Evolutionary conservation across 305 asterid species (phyloP), one percentile per base, ranked within the genome.

Genomic region (Petunia hybrid): DNA sequence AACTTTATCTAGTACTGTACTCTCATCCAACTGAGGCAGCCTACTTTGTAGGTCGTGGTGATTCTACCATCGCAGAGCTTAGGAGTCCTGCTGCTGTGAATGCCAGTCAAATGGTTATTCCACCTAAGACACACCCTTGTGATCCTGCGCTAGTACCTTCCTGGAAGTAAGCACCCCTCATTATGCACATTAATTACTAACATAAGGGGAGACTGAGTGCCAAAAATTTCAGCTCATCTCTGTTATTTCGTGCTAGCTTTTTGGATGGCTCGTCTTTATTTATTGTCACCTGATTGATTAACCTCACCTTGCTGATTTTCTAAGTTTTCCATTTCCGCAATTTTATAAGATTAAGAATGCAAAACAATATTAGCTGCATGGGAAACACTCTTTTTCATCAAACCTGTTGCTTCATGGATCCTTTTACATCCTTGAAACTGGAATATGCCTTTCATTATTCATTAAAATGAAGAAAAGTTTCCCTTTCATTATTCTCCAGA

Each of bases 81-180:
- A 8, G 51, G 36, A 62, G 48, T 9, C 76, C 16, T 4, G 0
- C 4, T 69, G 16, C 31, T 6, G 13, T 43, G 40, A 57, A 57
- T 41, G 80, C 13, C 6, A 76, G 40, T 76, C 2, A 0, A 63
- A 77, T 42, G 31, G 22, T 0, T 22, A 59, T 22, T 63, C 56
- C 60, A 60, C 38, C 55, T 31, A 77, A 42, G 73, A 61, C 67
- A 12, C 14, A 36, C 57, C 53, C 35, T 60, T 10, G 13, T 41
- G 81, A 61, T 77, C 80, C 71, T 41, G 59, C 80, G 45, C n/a
- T 3, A 63, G 13, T n/a, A 57, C 70, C 53, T 62, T 60, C 73
- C 9, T 77, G 71, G 71, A 40, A 61, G 73, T 61, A 61, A 60
- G 81, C 60, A 67, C 9, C 35, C 55, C 41, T 67, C 5, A 67